Evolutionary conservation across 257 asterid genomes (phyloP), one percentile per base, ranked within the genome.

Genomic region (Leonotis leonurus): DNA sequence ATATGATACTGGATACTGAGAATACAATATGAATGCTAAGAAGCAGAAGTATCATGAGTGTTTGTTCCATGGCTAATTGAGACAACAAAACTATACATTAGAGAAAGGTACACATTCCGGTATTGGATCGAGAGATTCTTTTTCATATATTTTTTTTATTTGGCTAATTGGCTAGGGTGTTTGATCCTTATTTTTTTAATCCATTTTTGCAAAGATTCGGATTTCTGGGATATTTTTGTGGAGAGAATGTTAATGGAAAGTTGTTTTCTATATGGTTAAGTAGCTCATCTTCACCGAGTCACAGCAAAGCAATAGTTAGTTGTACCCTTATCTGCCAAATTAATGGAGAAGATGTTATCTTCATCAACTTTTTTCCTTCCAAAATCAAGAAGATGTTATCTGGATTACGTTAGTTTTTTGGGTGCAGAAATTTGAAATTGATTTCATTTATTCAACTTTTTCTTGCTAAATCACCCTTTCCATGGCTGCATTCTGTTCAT

Each of bases 61-160:
- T 37, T 39, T 64, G 16, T 17, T 40, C 53, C 44, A 51, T 52
- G 44, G 53, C 9, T 52, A 37, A 53, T 11, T 13, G 32, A 53
- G 61, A 25, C 61, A 50, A 61, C 58, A 50, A 50, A 64, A 26
- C 2, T 40, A 37, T 21, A 50, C 50, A 13, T n/a, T n/a, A n/a
- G n/a, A n/a, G n/a, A n/a, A n/a, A 49, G 39, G 35, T 63, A 40
- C 16, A n/a, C 33, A 33, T 36, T 20, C 37, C 20, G 56, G 51
- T 55, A 8, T 41, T 27, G 55, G 18, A 36, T 41, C 41, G 35
- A n/a, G n/a, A n/a, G n/a, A n/a, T n/a, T n/a, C n/a, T n/a, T n/a
- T n/a, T n/a, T 54, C 33, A 6, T 27, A 27, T 27, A 3, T n/a
- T 40, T 52, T 16, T 24, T n/a, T 32, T 9, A 51, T 26, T 37